Conservation (phyloP, 805 yeast genomes). For the Dipodascus albidus region DNA sequence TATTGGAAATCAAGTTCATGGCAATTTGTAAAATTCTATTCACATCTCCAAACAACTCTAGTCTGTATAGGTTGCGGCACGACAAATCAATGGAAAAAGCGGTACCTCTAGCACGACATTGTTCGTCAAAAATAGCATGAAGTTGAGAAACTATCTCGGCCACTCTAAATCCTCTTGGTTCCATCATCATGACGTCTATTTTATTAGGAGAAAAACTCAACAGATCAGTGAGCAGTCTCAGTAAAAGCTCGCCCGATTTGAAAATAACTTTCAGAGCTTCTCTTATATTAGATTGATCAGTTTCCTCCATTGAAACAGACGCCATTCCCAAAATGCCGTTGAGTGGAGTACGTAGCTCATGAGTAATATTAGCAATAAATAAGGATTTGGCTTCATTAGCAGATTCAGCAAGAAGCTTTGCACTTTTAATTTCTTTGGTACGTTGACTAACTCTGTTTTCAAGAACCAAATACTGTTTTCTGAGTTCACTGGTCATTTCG, state of each 20-base stretch:
- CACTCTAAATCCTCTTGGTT: constrained; percentile 64
- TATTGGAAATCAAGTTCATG: constrained; percentile 82
- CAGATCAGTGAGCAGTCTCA: constrained; percentile 82
- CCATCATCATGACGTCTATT: constrained; percentile 70
- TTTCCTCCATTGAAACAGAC: constrained; percentile 81
- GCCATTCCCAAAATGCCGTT: constrained; percentile 97
- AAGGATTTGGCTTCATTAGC: constrained; percentile 95
- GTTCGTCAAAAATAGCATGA: constrained; percentile 56
- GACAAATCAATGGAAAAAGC: constrained; percentile 48
- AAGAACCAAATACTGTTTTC: constrained; percentile 67
- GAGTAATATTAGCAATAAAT: constrained; percentile 84
- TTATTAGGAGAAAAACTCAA: constrained; percentile 83
- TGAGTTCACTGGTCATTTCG: constrained; percentile 80
- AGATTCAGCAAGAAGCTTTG: constrained; percentile 32
- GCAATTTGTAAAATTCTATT: constrained; percentile 81
- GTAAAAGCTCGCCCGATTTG: constrained; percentile 75
- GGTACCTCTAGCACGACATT: constrained; percentile 51
- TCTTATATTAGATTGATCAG: constrained; percentile 50
- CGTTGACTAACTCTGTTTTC: constrained; percentile 83
- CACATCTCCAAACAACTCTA: constrained; percentile 72
- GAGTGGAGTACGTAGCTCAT: constrained; percentile 86
- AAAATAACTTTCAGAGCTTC: constrained; percentile 70
- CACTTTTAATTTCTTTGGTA: constrained; percentile 71
- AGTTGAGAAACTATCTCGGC: constrained; percentile 71
- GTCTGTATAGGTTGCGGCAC: constrained; percentile 37